Conservation (phyloP, 1,284 basidiomycete species). For the Rhodofomes roseus region DNA sequence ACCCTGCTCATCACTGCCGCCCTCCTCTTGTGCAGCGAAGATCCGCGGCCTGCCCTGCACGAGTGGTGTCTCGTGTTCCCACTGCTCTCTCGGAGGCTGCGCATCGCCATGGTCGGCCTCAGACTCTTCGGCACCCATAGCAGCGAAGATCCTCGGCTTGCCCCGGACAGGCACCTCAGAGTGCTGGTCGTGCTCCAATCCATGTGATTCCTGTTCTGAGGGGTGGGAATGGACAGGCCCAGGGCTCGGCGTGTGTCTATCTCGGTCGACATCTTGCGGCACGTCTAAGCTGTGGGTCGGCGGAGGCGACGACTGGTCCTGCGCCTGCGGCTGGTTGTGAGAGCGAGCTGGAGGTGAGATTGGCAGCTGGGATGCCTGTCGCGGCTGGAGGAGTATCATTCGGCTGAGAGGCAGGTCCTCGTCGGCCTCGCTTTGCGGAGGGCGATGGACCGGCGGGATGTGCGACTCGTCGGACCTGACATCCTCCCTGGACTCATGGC, state of each 20-base stretch:
- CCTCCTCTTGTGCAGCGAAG: neutral
- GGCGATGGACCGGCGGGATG: neutral
- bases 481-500: neutral
- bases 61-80: neutral
- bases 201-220: too few species aligned
- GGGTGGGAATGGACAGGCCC: neutral
- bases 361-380: neutral
- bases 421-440: neutral
- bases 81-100: neutral
- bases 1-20: neutral
- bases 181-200: neutral
- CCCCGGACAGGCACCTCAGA: neutral
- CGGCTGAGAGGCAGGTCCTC: neutral
- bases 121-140: neutral
- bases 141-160: slow-evolving; percentile 1
- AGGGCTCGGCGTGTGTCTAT: neutral
- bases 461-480: neutral
- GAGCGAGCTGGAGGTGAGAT: neutral
- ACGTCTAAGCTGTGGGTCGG: neutral
- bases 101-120: slow-evolving; percentile 1
- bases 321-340: neutral
- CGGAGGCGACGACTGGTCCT: neutral
- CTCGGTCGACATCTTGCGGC: neutral
- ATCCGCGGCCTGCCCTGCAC: neutral
- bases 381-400: neutral